A percentile compares a stretch with the other conserved stretches of the same genome.
Evolutionary conservation across 805 yeast genomes (phyloP).

Genomic region (Candida ipomoeae): DNA sequence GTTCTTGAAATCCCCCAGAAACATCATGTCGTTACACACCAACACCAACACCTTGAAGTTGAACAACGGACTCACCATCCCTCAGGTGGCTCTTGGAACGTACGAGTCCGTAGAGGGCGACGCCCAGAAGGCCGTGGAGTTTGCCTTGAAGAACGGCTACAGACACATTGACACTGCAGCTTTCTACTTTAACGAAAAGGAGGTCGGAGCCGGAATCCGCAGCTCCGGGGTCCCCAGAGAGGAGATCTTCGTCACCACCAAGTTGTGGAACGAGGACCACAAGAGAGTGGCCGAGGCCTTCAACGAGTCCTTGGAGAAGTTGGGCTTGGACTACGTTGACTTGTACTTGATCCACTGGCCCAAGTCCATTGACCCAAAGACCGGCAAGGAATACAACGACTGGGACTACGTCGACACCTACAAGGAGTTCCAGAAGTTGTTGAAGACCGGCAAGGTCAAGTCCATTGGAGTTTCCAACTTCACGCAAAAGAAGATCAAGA

Average conservation of each 20-base stretch:
- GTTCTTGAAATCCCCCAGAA: neutral
- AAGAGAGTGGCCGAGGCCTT: conserved; percentile 11
- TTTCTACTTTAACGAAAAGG: conserved; percentile 62
- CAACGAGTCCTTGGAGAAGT: conserved; percentile 14
- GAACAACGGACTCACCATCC: conserved; percentile 62
- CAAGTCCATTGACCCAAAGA: conserved; percentile 11
- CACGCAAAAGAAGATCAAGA: conserved; percentile 12
- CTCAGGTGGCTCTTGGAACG: conserved; percentile 71
- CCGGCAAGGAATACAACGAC: conserved; percentile 10
- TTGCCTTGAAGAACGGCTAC: conserved; percentile 65
- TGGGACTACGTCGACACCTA: conserved; percentile 31
- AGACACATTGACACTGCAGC: conserved; percentile 78
- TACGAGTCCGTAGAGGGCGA: conserved; percentile 57
- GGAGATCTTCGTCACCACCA: conserved; percentile 18
- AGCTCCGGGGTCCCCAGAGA: conserved; percentile 15
- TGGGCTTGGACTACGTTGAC: conserved; percentile 18
- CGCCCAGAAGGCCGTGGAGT: conserved; percentile 52
- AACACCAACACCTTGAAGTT: conserved; percentile 32
- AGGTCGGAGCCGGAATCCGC: conserved; percentile 60
- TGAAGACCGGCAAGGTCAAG: conserved; percentile 18
- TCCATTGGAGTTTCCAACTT: conserved; percentile 19
- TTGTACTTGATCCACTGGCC: conserved; percentile 21
- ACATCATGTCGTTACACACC: conserved; percentile 11
- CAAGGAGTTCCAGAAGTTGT: conserved; percentile 29
- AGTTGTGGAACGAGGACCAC: conserved; percentile 16